Base-by-base conservation (phyloP, 1,284 basidiomycete genomes). In the Trichosporon sp. region DNA sequence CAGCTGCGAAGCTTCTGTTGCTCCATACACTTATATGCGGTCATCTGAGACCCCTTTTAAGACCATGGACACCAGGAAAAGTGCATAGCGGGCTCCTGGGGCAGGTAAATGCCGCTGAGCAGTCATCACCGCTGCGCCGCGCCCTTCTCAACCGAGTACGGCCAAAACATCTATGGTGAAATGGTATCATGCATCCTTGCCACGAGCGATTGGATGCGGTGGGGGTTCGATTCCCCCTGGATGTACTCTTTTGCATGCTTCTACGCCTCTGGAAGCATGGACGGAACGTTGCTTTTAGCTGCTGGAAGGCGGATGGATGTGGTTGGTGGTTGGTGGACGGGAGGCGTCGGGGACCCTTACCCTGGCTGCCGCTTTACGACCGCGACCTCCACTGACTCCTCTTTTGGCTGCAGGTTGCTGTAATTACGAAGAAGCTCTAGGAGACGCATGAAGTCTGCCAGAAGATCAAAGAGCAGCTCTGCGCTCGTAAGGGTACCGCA, bases 221-320 rank as follows among this genome's bases (percentile, higher is more conserved):
- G 53, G 53, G 53, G 53, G 53, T 58, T 58, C 53, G 53, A 58
- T 58, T 58, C 53, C 53, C 53, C 53, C 53, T 58, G 53, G 53
- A 58, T 58, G 53, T 58, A 58, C 53, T 58, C 53, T 58, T 58
- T 58, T 58, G 53, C 27, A 18, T 58, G 25, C 53, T 31, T 27
- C 53, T 27, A 51, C n/a, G n/a, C 44, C 5, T 9, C 5, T 7
- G 21, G 21, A 23, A 21, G 44, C n/a, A 7, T 47, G 44, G 44
- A 47, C 4, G 35, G 44, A 21, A n/a, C n/a, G n/a, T 51, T 11
- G 47, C 21, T 25, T 51, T 51, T 51, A 21, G 12, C 8, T 21
- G 23, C 21, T 8, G 47, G 47, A 25, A 8, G 21, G 11, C 5
- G 18, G 21, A 21, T 8, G 21, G 47, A 51, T 51, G 21, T 51